Base-by-base conservation (phyloP, 306 rosid genomes). In the Leucaena leucocephala region DNA sequence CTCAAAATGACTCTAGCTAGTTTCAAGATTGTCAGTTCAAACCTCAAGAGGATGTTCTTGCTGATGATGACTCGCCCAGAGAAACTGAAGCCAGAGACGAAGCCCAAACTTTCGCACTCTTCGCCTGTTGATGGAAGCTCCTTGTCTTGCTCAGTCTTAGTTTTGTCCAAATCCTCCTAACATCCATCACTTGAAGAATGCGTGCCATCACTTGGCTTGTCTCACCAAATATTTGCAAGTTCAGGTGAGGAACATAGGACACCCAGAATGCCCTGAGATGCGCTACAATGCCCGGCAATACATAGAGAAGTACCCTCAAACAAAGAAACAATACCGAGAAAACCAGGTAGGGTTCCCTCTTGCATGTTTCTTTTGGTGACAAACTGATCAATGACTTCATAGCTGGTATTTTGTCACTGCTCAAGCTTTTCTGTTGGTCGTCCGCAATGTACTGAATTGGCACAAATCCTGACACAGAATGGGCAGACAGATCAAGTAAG, bases 71-170 rank as follows among this genome's bases (percentile, higher is more conserved):
- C 76, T 92, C 82, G 2, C 92, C 93, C 74, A 89, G 80, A 15
- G 97, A 89, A 72, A 92, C 96, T 7, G 94, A 89, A 49, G 92
- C 84, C 63, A 92, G 81, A 74, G 97, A 90, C 14, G 97, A 92
- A 1, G 92, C 93, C 97, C 92, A 93, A 72, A 89, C 96, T 76
- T 86, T 68, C 16, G 90, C 96, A 22, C 84, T 90, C 84, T 78
- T 87, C 0, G 91, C 90, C 22, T 92, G 86, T 80, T 85, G 86
- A n/a, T 84, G 98, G 75, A 91, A 86, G 84, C 82, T 90, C 80
- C 89, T 80, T 38, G 85, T 87, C 85, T 91, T 93, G 90, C 86
- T 82, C 34, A 78, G 79, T 72, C 92, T 83, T 79, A 88, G 85
- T 88, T 91, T 91, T 44, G 87, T 87, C 97, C 92, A 86, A n/a